Evolutionary conservation across 345 rosid species (phyloP), one percentile per base, ranked within the genome.

Genomic region (Ricinus communis): DNA sequence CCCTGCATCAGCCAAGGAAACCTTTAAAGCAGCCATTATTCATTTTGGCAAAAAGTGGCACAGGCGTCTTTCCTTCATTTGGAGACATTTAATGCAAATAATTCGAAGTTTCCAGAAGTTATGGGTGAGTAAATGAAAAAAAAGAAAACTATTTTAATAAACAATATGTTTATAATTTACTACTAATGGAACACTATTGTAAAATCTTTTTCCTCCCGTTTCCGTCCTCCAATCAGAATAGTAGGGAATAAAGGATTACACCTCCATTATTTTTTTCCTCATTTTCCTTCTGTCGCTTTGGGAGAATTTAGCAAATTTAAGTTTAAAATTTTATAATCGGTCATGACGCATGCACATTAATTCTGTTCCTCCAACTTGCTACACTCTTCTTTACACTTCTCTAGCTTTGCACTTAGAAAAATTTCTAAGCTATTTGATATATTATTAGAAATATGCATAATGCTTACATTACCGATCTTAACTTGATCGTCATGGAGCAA

Each of bases 11-110:
- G 93, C 88, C 60, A 93, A 93, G 87, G 90, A 85, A 75, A 86
- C 91, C 36, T 69, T 92, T 69, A 90, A 86, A 83, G 89, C 90
- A 73, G 98, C 89, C 21, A 65, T 86, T 14, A 51, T 70, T 75
- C 89, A 78, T 70, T 85, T 92, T 68, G 85, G 85, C 47, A 87
- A 81, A 76, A 92, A 86, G 82, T 90, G 87, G 86, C 82, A 85
- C 57, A 83, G 87, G 80, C 93, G 94, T 79, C 74, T 90, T 70
- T 88, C 87, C 65, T 89, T 87, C 64, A 69, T 90, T 74, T 82
- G 93, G 87, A 84, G 80, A 70, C 77, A 82, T 59, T 74, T 78
- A 50, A 53, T 78, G 80, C 91, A 79, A 79, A 75, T 90, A 31
- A 60, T 84, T 30, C 71, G 82, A 66, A 79, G 84, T 76, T 74